Percentiles rank a stretch among this genome's conserved stretches.
Conservation (phyloP, 2,329 filamentous ascomycete genomes). For the Nemania sp. region DNA sequence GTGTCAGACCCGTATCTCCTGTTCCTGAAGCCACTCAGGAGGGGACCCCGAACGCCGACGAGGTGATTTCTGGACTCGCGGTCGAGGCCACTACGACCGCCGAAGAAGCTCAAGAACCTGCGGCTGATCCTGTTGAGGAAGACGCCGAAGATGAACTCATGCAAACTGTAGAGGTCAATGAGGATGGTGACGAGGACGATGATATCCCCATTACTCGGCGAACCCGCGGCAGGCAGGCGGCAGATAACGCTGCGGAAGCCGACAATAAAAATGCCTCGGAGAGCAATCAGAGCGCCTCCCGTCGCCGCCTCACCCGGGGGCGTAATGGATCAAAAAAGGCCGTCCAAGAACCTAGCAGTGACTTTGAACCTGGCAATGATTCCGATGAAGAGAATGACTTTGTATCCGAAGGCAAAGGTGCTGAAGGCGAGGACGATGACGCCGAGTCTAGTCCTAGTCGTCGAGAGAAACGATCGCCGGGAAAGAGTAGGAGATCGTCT, state of each 20-base stretch:
- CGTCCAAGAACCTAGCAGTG: slow-evolving; percentile 60
- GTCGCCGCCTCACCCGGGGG: slow-evolving; percentile 54
- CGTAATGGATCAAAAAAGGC: slow-evolving; percentile 50
- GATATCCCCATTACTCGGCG: slow-evolving; percentile 53
- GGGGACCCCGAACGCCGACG: slow-evolving; percentile 42
- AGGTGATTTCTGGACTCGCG: slow-evolving; percentile 38
- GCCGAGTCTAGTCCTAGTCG: slow-evolving; percentile 56
- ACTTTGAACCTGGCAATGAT: slow-evolving; percentile 65
- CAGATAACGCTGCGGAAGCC: slow-evolving; percentile 27
- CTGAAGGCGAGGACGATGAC: slow-evolving; percentile 45
- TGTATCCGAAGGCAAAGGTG: slow-evolving; percentile 39
- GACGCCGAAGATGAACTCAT: slow-evolving; percentile 38
- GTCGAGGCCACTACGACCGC: slow-evolving; percentile 34
- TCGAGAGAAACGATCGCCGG: slow-evolving; percentile 49
- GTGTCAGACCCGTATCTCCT: slow-evolving; percentile 53
- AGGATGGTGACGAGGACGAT: slow-evolving; percentile 51
- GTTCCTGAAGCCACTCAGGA: slow-evolving; percentile 59
- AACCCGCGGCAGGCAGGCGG: slow-evolving; percentile 43
- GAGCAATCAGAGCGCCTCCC: slow-evolving; percentile 40
- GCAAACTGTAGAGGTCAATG: slow-evolving; percentile 41
- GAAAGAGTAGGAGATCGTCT: slow-evolving; percentile 47
- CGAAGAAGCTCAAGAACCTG: slow-evolving; percentile 36
- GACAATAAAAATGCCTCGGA: slow-evolving; percentile 30
- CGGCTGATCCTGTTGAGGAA: slow-evolving; percentile 24
- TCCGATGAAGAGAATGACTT: slow-evolving; percentile 59